Conservation (phyloP, 768 basidiomycete species). For the Amanita pseudoporphyria region DNA sequence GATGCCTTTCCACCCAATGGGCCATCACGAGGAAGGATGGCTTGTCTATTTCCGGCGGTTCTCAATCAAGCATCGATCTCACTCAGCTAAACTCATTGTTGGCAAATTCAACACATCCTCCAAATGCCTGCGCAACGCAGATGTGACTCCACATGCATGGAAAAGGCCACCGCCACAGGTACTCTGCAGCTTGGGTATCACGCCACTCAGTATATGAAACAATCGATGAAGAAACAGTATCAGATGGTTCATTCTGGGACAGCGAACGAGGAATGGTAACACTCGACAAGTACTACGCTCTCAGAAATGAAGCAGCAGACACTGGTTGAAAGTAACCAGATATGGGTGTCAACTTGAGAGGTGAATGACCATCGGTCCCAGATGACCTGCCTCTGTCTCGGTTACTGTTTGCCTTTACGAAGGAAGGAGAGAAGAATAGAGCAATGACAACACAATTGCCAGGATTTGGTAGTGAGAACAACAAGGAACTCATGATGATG, state of each 20-base stretch:
- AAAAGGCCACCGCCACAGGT: constrained; percentile 61
- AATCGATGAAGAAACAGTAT: constrained; percentile 58
- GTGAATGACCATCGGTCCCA: constrained; percentile 10
- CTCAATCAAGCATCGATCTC: constrained; percentile 71
- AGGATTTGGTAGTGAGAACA: constrained; percentile 19
- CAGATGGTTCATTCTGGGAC: constrained; percentile 43
- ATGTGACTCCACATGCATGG: constrained; percentile 49
- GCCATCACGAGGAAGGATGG: too few species aligned
- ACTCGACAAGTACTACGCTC: constrained; percentile 57
- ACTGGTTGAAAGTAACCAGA: constrained; percentile 56
- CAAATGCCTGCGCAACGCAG: constrained; percentile 25
- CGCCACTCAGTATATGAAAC: constrained; percentile 70
- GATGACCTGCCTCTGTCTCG: constrained; percentile 45
- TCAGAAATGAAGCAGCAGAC: constrained; percentile 57
- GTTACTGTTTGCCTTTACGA: constrained; percentile 23
- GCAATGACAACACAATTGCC: not conserved
- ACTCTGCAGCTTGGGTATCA: constrained; percentile 55
- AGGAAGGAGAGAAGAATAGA: constrained; percentile 6
- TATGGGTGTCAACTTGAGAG: too few species aligned
- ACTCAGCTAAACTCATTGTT: constrained; percentile 49
- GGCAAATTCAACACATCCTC: constrained; percentile 44
- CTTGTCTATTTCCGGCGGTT: constrained; percentile 60
- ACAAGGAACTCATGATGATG: constrained; percentile 19
- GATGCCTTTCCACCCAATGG: constrained; percentile 25
- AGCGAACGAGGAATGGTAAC: constrained; percentile 59